Evolutionary conservation across 2,329 filamentous ascomycete genomes (phyloP), one percentile per base, ranked within the genome.

Genomic region (Neopestalotiopsis rosae): DNA sequence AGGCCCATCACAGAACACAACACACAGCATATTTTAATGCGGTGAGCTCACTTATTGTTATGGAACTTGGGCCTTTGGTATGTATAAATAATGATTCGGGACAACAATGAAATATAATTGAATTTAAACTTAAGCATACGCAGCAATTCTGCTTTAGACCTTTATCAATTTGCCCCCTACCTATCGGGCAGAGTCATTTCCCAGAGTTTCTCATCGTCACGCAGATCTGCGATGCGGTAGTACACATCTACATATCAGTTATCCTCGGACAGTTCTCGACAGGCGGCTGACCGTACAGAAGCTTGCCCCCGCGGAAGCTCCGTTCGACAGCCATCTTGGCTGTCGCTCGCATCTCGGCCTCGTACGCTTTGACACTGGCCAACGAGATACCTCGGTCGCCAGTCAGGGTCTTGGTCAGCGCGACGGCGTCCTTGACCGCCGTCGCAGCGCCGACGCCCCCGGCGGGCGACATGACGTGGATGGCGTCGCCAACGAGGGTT

Each of bases 291-390:
- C 59, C 59, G 34, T 62, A 62, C 5, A 62, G 17, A 30, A 62
- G 59, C 59, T 62, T 62, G 59, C 59, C 59, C 24, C 59, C 59
- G 32, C 59, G 59, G 17, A 62, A 62, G 59, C 59, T 62, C 28
- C 59, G 59, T 14, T 62, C 59, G 17, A 62, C 59, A n/a, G 59
- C 59, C 12, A 62, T 32, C 32, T 62, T 42, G n/a, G 59, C 59
- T 42, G 30, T 20, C 9, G 17, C 7, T 0, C 59, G 59, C 59
- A 62, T 62, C 24, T 42, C 34, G n/a, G 59, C 59, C 32, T 42
- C 59, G 17, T 62, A 62, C 14, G 28, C 59, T 30, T 42, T 42
- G n/a, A 62, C 17, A 2, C 34, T 42, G 24, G 59, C 32, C 34
- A 62, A 32, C 10, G 59, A 62, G 34, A 42, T 62, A 20, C 59